Evolutionary conservation across 2,329 filamentous ascomycete genomes (phyloP).

Genomic region (Metarhizium sp.): DNA sequence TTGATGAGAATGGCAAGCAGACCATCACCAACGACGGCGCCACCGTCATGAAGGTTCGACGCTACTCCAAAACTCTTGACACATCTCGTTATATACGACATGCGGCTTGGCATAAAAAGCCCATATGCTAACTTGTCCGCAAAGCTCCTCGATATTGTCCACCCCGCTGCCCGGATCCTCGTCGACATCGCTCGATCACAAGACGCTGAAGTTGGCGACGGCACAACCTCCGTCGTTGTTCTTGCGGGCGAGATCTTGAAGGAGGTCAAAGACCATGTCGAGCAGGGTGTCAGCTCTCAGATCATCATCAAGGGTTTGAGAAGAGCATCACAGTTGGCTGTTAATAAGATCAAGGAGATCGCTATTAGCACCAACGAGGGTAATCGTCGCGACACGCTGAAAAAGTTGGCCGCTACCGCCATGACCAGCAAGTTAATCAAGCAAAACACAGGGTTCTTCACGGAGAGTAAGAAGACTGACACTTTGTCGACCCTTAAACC

Average conservation of each 20-base stretch:
- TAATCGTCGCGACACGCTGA: conserved; percentile 78
- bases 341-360: conserved; percentile 99
- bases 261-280: conserved; percentile 91
- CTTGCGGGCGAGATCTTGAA: conserved; percentile 96
- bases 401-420: conserved; percentile 84
- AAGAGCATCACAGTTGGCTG: conserved; percentile 78
- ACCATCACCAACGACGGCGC: conserved; percentile 99
- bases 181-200: conserved; percentile 98
- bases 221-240: conserved; percentile 94
- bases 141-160: conserved; percentile 93
- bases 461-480: conserved; percentile 61
- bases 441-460: conserved; percentile 93
- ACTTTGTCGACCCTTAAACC: background rate
- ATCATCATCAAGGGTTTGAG: conserved; percentile 94
- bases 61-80: background rate
- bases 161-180: conserved; percentile 92
- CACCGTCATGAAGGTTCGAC: conserved; percentile 88
- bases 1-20: conserved; percentile 89
- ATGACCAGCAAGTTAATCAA: conserved; percentile 99
- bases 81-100: background rate
- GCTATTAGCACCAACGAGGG: conserved; percentile 74
- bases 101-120: background rate
- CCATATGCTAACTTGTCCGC: background rate
- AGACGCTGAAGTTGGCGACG: conserved; percentile 97
- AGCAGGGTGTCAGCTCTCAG: conserved; percentile 94